These are phyloP conservation scores for Parsonsia alboflavescens DNA, from an alignment of 257 asterid species.

Conservation along the genomic window DNA sequence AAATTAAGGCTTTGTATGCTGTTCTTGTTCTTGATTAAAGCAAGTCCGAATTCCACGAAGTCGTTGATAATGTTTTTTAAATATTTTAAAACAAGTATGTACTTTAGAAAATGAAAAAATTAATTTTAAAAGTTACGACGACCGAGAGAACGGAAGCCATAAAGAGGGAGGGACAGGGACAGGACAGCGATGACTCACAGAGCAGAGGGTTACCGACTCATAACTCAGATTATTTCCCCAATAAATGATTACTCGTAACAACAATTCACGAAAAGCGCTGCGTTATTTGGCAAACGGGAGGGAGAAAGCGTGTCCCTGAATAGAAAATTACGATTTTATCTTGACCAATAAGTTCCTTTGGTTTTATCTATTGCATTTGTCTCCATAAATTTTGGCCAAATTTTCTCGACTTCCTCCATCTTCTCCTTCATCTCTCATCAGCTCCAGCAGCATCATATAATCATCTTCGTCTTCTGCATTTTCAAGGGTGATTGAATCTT, in stretches of 20 bases:
- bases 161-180: too few relatives aligned
- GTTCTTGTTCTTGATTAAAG: too few relatives aligned
- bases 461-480: neutral
- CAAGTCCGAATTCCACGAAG: too few relatives aligned
- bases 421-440: neutral
- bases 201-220: neutral
- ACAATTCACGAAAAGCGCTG: neutral
- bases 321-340: neutral
- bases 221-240: too few relatives aligned
- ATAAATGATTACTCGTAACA: neutral
- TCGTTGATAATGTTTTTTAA: too few relatives aligned
- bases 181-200: neutral
- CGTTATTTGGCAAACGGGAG: neutral
- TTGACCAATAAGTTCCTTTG: neutral
- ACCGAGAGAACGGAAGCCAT: too few relatives aligned
- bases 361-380: neutral
- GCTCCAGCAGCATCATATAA: too few relatives aligned
- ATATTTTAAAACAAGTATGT: too few relatives aligned
- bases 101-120: too few relatives aligned
- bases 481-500: neutral
- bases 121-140: too few relatives aligned
- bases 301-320: neutral
- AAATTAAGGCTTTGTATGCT: too few relatives aligned
- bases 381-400: neutral
- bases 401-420: neutral